Conservation (phyloP, 2,329 filamentous ascomycete genomes). For the Fusarium guadeloupense region DNA sequence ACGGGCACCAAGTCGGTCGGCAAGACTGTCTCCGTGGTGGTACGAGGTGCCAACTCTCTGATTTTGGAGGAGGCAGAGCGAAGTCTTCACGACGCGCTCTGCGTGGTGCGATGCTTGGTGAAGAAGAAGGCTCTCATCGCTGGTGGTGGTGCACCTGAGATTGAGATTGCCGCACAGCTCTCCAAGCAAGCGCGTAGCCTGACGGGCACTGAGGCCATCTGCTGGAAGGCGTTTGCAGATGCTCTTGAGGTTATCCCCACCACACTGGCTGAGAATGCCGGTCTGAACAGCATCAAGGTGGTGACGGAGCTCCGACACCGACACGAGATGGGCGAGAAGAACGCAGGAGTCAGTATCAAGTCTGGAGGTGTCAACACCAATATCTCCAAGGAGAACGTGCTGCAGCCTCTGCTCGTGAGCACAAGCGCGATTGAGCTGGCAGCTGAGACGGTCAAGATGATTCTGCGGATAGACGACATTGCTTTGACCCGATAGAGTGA, state of each 20-base stretch:
- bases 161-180: slow-evolving; percentile 91
- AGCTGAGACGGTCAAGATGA: slow-evolving; percentile 98
- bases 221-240: slow-evolving; percentile 98
- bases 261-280: slow-evolving; percentile 95
- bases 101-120: slow-evolving; percentile 94
- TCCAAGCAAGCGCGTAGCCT: slow-evolving; percentile 83
- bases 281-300: slow-evolving; percentile 97
- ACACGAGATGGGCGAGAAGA: slow-evolving; percentile 94
- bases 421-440: slow-evolving; percentile 97
- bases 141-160: slow-evolving; percentile 94
- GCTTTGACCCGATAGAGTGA: slow-evolving; percentile 66
- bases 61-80: slow-evolving; percentile 98
- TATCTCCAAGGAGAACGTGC: slow-evolving; percentile 94
- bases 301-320: slow-evolving; percentile 94
- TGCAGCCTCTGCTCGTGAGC: slow-evolving; percentile 95
- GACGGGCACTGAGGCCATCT: slow-evolving; percentile 93
- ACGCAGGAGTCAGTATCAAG: slow-evolving; percentile 98
- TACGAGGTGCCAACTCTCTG: slow-evolving; percentile 90
- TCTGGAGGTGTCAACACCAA: slow-evolving; percentile 96
- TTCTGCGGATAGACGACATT: slow-evolving; percentile 74
- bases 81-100: slow-evolving; percentile 95
- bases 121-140: slow-evolving; percentile 99
- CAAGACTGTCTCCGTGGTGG: slow-evolving; percentile 94
- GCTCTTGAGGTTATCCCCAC: slow-evolving; percentile 97
- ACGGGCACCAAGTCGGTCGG: slow-evolving; percentile 85